Conservation (phyloP, 805 yeast species). For the Hanseniaspora singularis region DNA sequence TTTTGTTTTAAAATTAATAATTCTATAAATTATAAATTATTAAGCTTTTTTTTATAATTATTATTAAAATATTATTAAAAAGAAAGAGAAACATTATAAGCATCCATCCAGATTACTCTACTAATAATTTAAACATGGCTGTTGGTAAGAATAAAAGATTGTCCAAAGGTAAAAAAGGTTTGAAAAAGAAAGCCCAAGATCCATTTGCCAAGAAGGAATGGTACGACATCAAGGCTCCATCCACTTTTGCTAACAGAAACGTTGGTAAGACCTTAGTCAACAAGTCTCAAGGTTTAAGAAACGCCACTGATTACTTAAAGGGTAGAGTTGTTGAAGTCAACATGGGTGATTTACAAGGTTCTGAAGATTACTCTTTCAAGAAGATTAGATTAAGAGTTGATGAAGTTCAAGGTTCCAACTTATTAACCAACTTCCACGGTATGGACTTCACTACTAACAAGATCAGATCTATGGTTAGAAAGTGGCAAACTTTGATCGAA, state of each 20-base stretch:
- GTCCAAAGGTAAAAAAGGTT: constrained; percentile 88
- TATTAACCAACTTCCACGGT: constrained; percentile 99
- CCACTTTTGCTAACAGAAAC: constrained; percentile 95
- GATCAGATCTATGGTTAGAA: constrained; percentile 94
- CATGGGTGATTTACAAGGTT: constrained; percentile 94
- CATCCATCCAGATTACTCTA: constrained; percentile 11
- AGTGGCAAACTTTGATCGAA: constrained; percentile 98
- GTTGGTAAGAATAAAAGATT: constrained; percentile 80
- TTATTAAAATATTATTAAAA: not conserved
- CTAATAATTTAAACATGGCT: constrained; percentile 39
- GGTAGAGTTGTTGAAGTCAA: constrained; percentile 95
- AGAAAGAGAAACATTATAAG: constrained; percentile 1
- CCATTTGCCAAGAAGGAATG: constrained; percentile 99
- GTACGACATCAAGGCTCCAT: constrained; percentile 97
- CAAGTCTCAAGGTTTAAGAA: constrained; percentile 96
- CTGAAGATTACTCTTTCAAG: constrained; percentile 98
- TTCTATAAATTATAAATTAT: too few species aligned
- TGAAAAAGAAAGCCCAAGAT: constrained; percentile 98
- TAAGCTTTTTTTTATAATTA: not conserved
- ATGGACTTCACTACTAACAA: constrained; percentile 96
- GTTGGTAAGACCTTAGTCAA: constrained; percentile 98
- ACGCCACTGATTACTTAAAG: constrained; percentile 95
- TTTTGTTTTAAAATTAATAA: too few species aligned
- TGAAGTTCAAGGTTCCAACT: constrained; percentile 97
- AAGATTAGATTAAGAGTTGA: constrained; percentile 95